A percentile compares a stretch with the other conserved stretches of the same genome.
These are phyloP conservation scores for Metrosideros polymorpha DNA, from an alignment of 441 rosid genomes.

Conservation along the genomic window DNA sequence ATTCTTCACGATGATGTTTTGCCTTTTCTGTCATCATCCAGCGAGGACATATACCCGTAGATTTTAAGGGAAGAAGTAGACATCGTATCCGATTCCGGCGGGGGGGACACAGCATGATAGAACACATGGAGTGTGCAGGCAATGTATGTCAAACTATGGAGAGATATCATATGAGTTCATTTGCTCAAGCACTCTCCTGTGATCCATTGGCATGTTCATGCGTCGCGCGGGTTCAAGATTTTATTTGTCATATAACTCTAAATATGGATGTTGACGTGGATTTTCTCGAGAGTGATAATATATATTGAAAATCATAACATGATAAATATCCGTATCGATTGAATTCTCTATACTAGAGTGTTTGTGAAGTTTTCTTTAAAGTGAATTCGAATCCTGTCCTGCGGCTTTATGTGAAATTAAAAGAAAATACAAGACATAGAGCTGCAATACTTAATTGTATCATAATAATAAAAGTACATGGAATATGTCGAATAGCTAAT, in stretches of 20 bases:
- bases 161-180: background rate
- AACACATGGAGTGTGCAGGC: background rate
- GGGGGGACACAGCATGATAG: background rate
- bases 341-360: background rate
- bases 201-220: background rate
- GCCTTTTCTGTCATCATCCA: background rate
- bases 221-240: background rate
- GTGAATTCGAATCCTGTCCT: background rate
- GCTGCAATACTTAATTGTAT: background rate
- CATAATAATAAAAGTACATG: background rate
- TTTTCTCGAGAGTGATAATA: background rate
- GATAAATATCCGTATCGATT: background rate
- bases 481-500: background rate
- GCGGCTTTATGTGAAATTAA: background rate
- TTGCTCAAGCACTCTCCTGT: background rate
- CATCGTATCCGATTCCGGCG: background rate
- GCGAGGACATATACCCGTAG: background rate
- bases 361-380: background rate
- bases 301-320: rapidly evolving
- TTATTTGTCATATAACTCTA: background rate
- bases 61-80: no score
- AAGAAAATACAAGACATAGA: background rate
- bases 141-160: background rate
- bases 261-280: background rate
- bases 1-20: background rate